A percentile compares a stretch with the other conserved stretches of the same genome.
Conservation (phyloP, 164 flowering plant species). For the Sedum album region DNA sequence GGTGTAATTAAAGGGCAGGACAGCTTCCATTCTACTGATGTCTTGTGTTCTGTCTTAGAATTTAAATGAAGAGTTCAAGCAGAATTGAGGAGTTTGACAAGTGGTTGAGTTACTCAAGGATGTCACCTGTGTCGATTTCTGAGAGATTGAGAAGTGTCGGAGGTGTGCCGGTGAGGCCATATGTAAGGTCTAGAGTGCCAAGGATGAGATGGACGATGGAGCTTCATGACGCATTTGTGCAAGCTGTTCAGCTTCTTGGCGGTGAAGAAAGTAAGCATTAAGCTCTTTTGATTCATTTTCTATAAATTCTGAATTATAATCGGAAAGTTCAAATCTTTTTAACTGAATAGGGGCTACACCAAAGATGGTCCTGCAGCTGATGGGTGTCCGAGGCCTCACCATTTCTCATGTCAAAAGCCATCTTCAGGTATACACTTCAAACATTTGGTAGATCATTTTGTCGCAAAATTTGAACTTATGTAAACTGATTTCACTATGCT, state of each 20-base stretch:
- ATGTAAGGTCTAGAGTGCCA: constrained; percentile 32
- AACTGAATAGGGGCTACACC: constrained; percentile 49
- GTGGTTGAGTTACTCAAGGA: constrained; percentile 5
- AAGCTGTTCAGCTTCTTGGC: constrained; percentile 36
- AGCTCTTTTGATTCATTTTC: background rate
- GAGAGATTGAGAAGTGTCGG: constrained; percentile 13
- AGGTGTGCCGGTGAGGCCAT: constrained; percentile 23
- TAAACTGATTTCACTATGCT: background rate
- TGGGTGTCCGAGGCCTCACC: constrained; percentile 49
- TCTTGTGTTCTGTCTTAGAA: background rate
- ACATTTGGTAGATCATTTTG: background rate
- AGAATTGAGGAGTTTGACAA: constrained; percentile 6
- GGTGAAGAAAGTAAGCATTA: constrained; percentile 33
- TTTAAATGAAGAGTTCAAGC: no score
- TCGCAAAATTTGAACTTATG: background rate
- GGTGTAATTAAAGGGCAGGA: constrained; percentile 17
- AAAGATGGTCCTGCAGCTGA: constrained; percentile 45
- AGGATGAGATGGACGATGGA: constrained; percentile 41
- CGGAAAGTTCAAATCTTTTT: background rate
- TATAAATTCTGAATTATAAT: background rate
- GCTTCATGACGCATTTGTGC: constrained; percentile 37
- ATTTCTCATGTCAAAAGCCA: constrained; percentile 72
- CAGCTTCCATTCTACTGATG: constrained; percentile 24
- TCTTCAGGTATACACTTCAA: constrained; percentile 43
- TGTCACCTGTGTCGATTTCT: no score